Base-by-base conservation (phyloP, 768 basidiomycete species). In the Lenzites betulinus region DNA sequence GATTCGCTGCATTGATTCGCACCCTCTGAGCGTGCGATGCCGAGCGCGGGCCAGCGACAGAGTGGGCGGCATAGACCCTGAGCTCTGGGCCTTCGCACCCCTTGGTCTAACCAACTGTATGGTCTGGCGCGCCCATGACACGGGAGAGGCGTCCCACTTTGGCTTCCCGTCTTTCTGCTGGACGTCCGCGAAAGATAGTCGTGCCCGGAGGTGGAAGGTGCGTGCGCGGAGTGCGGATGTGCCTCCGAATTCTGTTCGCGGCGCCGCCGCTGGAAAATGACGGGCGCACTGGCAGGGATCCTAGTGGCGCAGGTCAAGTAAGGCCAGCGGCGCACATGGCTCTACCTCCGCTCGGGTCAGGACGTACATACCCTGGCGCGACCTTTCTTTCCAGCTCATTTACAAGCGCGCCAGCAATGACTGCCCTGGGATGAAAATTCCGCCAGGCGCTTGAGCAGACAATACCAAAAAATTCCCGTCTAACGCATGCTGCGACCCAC, bases 101-200 rank as follows among this genome's bases (percentile, higher is more conserved):
- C 30, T 33, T 33, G 30, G 30, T 5, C 30, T 33, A 33, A 5
- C 11, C 30, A 11, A 33, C 30, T 33, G 30, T 33, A 33, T 33
- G 30, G 30, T 33, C 30, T 33, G 30, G 30, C 6, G 11, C 11
- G 30, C 11, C 30, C 26, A 6, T 30, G 47, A 5, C 47, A 3
- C 11, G 33, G 26, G 18, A 15, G 22, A 25, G 55, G 36, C 23
- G 48, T 44, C 23, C 33, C 15, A 15, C 36, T 47, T 46, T 36
- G 33, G 46, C 56, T 58, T 58, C 56, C 36, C 9, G 20, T 30
- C 56, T 36, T 38, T 43, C 28, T 3, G 44, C 54, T 18, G n/a
- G 55, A 20, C 20, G 26, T 26, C 47, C 6, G 25, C 47, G 55
- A 50, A 43, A 51, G 41, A 43, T 28, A 47, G 20, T 36, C 39